Conservation (phyloP, 495 filamentous ascomycete genomes). For the Penicillium silybi region DNA sequence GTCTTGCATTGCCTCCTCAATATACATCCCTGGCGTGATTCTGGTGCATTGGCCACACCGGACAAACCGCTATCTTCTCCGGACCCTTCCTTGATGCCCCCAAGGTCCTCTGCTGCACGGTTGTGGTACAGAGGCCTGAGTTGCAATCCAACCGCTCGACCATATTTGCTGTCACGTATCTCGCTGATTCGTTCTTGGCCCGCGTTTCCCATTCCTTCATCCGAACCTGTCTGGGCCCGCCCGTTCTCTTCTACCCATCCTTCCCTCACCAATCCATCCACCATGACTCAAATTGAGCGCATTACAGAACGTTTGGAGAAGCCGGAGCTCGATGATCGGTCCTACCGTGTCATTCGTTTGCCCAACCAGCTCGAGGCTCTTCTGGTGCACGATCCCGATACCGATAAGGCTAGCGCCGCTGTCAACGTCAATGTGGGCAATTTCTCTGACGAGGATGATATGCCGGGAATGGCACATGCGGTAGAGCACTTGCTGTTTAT, state of each 20-base stretch:
- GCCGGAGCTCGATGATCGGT: slow-evolving; percentile 81
- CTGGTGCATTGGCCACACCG: not conserved
- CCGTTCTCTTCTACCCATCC: slow-evolving; percentile 17
- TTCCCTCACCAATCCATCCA: slow-evolving; percentile 20
- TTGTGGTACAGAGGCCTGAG: slow-evolving; percentile 30
- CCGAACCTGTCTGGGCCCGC: slow-evolving; percentile 14
- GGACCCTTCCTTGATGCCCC: slow-evolving; percentile 32
- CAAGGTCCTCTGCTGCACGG: slow-evolving; percentile 41
- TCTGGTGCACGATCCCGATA: slow-evolving; percentile 89
- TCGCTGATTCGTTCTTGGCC: slow-evolving; percentile 9
- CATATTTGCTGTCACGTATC: slow-evolving; percentile 18
- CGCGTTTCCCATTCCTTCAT: slow-evolving; percentile 18
- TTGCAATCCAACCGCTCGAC: slow-evolving; percentile 20
- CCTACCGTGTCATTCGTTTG: slow-evolving; percentile 82
- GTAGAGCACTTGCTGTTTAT: slow-evolving; percentile 96
- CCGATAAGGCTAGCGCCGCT: slow-evolving; percentile 93
- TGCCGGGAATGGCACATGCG: slow-evolving; percentile 92
- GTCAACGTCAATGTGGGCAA: slow-evolving; percentile 95
- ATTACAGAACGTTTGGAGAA: slow-evolving; percentile 80
- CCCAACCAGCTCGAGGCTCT: slow-evolving; percentile 90
- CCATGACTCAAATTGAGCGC: slow-evolving; percentile 54
- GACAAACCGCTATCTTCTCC: slow-evolving; percentile 3
- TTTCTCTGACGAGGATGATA: slow-evolving; percentile 84
- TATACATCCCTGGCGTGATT: not conserved
- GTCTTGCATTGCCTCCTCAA: not conserved